phyloP scores from a whole-genome alignment of 2,329 filamentous ascomycete species.

The Alternaria gansuensis region DNA sequence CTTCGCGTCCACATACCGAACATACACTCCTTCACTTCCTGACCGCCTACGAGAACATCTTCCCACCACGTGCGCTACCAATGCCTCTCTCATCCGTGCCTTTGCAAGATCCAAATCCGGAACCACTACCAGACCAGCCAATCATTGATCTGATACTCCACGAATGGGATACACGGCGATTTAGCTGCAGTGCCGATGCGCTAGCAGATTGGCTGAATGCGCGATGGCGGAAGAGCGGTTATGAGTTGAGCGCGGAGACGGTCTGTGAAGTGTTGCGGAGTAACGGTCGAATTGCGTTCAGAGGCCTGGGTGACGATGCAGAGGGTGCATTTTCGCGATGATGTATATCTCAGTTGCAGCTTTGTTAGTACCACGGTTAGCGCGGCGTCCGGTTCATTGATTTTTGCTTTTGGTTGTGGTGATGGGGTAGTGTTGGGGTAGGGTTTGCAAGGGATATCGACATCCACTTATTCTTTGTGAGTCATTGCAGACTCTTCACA shows the following conservation, averaged over 20 bases:
- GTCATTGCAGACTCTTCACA: not conserved
- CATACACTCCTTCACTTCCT: slow-evolving; percentile 48
- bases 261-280: slow-evolving; percentile 48
- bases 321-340: slow-evolving; percentile 44
- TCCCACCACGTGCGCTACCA: slow-evolving; percentile 45
- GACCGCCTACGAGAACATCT: slow-evolving; percentile 50
- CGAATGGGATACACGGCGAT: slow-evolving; percentile 48
- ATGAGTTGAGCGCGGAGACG: slow-evolving; percentile 47
- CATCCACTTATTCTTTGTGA: slow-evolving; percentile 2
- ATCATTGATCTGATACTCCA: slow-evolving; percentile 48
- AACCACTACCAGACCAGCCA: slow-evolving; percentile 44
- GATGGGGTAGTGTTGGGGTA: not conserved
- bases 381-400: not conserved
- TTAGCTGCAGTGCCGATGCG: slow-evolving; percentile 46
- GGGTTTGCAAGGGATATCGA: slow-evolving; percentile 1
- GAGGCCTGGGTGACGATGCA: slow-evolving; percentile 48
- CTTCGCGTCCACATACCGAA: slow-evolving; percentile 46
- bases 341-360: not conserved
- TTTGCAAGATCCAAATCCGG: slow-evolving; percentile 37
- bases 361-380: not conserved
- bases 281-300: slow-evolving; percentile 48
- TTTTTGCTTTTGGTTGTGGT: not conserved
- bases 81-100: slow-evolving; percentile 43
- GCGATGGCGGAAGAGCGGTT: slow-evolving; percentile 49
- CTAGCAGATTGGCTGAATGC: slow-evolving; percentile 49